Percentiles rank a stretch among this genome's conserved stretches.
Evolutionary conservation across 805 yeast genomes (phyloP).

Genomic region (Zygoascus ofunaensis): DNA sequence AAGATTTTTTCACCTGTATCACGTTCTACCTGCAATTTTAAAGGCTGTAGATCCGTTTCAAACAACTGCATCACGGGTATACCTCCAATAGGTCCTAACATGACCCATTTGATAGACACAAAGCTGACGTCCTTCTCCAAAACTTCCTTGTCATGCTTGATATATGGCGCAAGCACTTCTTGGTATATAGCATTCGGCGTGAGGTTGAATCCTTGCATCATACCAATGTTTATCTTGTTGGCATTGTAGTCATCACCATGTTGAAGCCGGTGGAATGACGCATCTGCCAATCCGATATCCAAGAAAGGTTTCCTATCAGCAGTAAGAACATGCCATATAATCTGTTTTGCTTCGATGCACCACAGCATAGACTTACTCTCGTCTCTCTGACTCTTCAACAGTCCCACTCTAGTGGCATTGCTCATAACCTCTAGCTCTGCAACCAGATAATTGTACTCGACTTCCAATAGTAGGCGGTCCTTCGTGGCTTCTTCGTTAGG

Average conservation of each 20-base stretch:
- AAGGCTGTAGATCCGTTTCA: conserved; percentile 51
- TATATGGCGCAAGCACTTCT: conserved; percentile 53
- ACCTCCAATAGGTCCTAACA: conserved; percentile 83
- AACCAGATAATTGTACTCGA: conserved; percentile 22
- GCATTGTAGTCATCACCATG: conserved; percentile 57
- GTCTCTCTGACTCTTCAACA: conserved; percentile 26
- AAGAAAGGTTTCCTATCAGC: conserved; percentile 53
- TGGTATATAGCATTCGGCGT: conserved; percentile 52
- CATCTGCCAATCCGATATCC: conserved; percentile 56
- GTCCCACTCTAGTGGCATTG: conserved; percentile 27
- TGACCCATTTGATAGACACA: conserved; percentile 56
- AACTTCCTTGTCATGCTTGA: conserved; percentile 9
- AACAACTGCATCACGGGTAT: conserved; percentile 68
- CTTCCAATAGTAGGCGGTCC: conserved; percentile 24
- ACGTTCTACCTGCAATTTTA: conserved; percentile 67
- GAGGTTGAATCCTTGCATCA: conserved; percentile 63
- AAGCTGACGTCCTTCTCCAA: conserved; percentile 23
- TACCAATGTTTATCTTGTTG: conserved; percentile 49
- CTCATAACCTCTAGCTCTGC: conserved; percentile 28
- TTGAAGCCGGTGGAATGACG: conserved; percentile 53
- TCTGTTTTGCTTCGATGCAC: conserved; percentile 56
- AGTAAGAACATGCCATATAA: conserved; percentile 61
- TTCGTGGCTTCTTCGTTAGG: conserved; percentile 30
- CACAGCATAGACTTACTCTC: conserved; percentile 32
- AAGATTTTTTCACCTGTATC: conserved; percentile 53